Evolutionary conservation across 2,329 filamentous ascomycete species (phyloP), one percentile per base, ranked within the genome.

Genomic region (Aphanoascus verrucosus): DNA sequence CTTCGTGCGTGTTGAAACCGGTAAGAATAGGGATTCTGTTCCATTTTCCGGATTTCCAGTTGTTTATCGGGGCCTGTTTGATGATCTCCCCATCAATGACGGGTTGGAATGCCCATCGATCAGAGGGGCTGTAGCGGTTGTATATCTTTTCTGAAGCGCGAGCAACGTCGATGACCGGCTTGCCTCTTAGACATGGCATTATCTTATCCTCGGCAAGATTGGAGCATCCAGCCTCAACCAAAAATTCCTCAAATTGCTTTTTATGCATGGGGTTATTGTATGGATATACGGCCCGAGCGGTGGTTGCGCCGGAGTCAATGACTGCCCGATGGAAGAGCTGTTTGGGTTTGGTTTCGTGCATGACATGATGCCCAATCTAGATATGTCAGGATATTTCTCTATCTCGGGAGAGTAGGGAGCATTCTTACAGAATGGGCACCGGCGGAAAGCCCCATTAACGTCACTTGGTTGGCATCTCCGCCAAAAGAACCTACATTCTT

Each of bases 1-100:
- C 85, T 65, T 88, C 85, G 61, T 87, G 82, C 38, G 80, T 78
- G 66, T 82, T 83, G 71, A 82, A 88, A 6, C 84, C 84, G 0
- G 83, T 86, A 47, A 88, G 68, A 47, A 88, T 75, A 6, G 82
- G 80, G 6, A 83, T 72, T 57, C 74, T 73, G 59, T 82, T 73
- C 63, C 75, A 79, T 14, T 70, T 65, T 0, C 75, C 71, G 0
- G 74, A 68, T 23, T 71, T 64, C 80, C 80, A 84, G n/a, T 76
- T 74, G n/a, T 74, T 69, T 11, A 84, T 72, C 2, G 84, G 83
- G 9, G 77, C 68, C 23, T 75, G 71, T 1, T 75, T 72, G 51
- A 87, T 80, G 12, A 83, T 65, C 11, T 77, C 75, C 3, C 77
- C 76, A 61, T 85, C 83, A 54, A 87, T 77, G 35, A 83, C 79